Evolutionary conservation across 257 asterid species (phyloP), one percentile per base, ranked within the genome.

Genomic region (Osmanthus fragrans): DNA sequence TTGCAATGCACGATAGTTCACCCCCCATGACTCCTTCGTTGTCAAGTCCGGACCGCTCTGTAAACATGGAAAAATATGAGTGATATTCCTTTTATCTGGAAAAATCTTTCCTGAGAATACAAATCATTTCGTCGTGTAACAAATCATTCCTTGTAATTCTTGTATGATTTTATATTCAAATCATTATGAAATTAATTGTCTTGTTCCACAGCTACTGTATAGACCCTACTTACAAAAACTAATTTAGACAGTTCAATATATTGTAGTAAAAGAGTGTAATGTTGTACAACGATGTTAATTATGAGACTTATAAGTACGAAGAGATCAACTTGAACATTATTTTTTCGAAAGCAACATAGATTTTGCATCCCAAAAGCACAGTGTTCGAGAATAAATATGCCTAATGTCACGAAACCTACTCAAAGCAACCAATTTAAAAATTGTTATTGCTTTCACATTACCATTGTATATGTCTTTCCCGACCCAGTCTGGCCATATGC

Each of bases 401-500:
- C 21, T 47, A 4, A 47, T 47, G 21, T 47, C n/a, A 47, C 58
- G 1, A 47, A 4, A 56, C 65, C 65, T 56, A 19, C 4, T n/a
- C 27, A 78, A 32, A 83, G 69, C 3, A 73, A 70, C 66, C 25
- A 63, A 76, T 6, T 19, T 29, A 27, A 45, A 29, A 13, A 72
- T 33, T 60, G 63, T 27, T 25, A 47, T 5, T 19, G 27, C 12
- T 29, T 54, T 71, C 42, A 71, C 76, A 8, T 56, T 91, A 94
- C 98, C 98, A 94, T 94, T 13, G 98, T 92, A 67, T 94, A 90
- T 58, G 97, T 94, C 82, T 94, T 94, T 58, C 98, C 98, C 8
- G 98, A 92, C 65, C 98, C 97, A 15, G 97, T 94, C 86, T 94
- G 97, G 32, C 98, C 98, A 13, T 94, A 94, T 0, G 98, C 98